Conservation (phyloP, 192 early-diverging fungal genomes). For the Coemansia erecta region DNA sequence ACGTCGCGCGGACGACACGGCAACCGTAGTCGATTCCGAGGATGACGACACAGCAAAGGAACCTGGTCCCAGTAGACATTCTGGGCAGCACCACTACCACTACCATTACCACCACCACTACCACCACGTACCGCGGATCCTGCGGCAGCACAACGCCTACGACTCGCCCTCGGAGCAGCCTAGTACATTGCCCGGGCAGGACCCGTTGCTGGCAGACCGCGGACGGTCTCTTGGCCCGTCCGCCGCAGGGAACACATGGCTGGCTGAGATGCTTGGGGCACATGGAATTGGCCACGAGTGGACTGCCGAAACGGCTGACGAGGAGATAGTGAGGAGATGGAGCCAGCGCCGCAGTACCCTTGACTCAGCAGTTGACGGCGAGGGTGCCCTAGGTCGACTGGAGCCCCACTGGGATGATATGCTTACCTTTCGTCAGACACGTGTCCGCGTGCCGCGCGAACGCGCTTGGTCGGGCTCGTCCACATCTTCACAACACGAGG, state of each 20-base stretch:
- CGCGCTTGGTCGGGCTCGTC: constrained; percentile 52
- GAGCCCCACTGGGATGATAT: constrained; percentile 61
- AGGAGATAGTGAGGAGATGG: constrained; percentile 18
- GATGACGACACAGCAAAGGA: neutral
- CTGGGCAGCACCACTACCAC: constrained; percentile 11
- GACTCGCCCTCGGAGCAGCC: neutral
- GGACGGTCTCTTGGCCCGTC: constrained; percentile 10
- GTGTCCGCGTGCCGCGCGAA: constrained; percentile 39
- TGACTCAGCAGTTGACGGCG: constrained; percentile 22
- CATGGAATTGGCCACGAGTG: constrained; percentile 38
- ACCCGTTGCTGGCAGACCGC: constrained; percentile 17
- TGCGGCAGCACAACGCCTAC: constrained; percentile 12
- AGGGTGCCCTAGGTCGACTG: constrained; percentile 26
- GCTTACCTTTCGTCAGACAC: constrained; percentile 53
- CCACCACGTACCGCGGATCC: constrained; percentile 11
- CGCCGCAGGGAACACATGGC: constrained; percentile 21
- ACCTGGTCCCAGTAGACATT: neutral
- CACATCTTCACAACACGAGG: constrained; percentile 4
- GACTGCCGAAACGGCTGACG: constrained; percentile 5
- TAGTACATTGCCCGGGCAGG: neutral
- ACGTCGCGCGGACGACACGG: constrained; percentile 5
- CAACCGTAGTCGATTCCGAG: constrained; percentile 17
- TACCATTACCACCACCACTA: constrained; percentile 32
- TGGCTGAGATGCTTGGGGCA: constrained; percentile 28
- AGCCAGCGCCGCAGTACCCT: constrained; percentile 31